Percentiles rank a stretch among this genome's conserved stretches.
Conservation (phyloP, 1,139 yeast species). For the Yamadazyma epiphylla region DNA sequence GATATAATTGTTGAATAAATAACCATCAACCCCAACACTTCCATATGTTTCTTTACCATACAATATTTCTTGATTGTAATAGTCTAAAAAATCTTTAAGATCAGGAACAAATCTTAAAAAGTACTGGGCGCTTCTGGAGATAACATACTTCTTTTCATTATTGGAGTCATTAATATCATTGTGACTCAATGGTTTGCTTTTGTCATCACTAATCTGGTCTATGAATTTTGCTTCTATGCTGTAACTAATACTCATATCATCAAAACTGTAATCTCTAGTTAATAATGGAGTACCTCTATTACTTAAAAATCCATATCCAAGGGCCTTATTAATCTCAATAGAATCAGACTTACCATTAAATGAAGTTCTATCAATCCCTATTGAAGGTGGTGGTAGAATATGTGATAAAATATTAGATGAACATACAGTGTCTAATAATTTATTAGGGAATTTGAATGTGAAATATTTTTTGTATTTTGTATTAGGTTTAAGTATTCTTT, state of each 20-base stretch:
- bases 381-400: slow-evolving; percentile 59
- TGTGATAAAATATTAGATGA: slow-evolving; percentile 51
- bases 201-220: slow-evolving; percentile 29
- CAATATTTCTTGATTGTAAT: slow-evolving; percentile 22
- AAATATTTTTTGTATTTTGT: slow-evolving; percentile 58
- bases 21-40: slow-evolving; percentile 34
- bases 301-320: slow-evolving; percentile 42
- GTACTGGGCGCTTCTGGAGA: slow-evolving; percentile 36
- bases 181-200: slow-evolving; percentile 26
- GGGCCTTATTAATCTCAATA: slow-evolving; percentile 36
- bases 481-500: slow-evolving; percentile 48
- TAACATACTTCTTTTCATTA: slow-evolving; percentile 30
- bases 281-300: slow-evolving; percentile 41
- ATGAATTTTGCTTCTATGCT: slow-evolving; percentile 43
- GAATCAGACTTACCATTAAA: slow-evolving; percentile 33
- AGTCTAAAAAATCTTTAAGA: slow-evolving; percentile 26
- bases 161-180: slow-evolving; percentile 37
- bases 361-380: slow-evolving; percentile 52
- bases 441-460: slow-evolving; percentile 59
- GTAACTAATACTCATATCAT: slow-evolving; percentile 39
- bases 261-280: slow-evolving; percentile 40
- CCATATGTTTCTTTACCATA: slow-evolving; percentile 26
- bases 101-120: slow-evolving; percentile 42
- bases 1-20: slow-evolving; percentile 24
- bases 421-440: slow-evolving; percentile 55